Percentiles rank a stretch among this genome's conserved stretches.
phyloP scores from a whole-genome alignment of 2,329 filamentous ascomycete species.

The Stemphylium vesicarium region DNA sequence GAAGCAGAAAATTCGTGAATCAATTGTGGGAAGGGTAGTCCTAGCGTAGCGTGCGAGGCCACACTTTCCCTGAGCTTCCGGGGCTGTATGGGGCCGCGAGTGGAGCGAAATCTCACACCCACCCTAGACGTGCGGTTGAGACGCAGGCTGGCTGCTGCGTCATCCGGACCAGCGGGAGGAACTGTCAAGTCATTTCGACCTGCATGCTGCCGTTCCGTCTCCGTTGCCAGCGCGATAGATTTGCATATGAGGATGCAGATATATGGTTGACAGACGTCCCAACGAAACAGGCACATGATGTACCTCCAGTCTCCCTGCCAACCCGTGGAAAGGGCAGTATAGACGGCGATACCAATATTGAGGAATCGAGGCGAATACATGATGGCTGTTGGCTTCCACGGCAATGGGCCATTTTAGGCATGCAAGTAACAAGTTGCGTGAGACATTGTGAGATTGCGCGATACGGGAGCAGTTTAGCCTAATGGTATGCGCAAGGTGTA shows the following conservation, averaged over 20 bases:
- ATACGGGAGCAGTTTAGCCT: conserved; percentile 11
- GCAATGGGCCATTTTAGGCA: not conserved
- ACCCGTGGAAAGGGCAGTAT: too few relatives aligned
- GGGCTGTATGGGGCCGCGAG: conserved; percentile 15
- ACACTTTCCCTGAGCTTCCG: conserved; percentile 16
- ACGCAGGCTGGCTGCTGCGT: conserved; percentile 22
- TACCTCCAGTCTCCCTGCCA: too few relatives aligned
- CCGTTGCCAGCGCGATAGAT: conserved; percentile 4
- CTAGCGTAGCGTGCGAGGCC: conserved; percentile 14
- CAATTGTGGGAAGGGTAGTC: conserved; percentile 1
- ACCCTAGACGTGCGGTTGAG: conserved; percentile 18
- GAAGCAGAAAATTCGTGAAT: conserved; percentile 1
- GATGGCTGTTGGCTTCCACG: conserved; percentile 5
- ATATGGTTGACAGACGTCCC: not conserved
- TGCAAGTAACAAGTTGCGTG: conserved; percentile 1
- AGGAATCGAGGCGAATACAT: not conserved
- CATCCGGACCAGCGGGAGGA: conserved; percentile 33
- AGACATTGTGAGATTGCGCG: conserved; percentile 3
- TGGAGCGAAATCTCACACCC: conserved; percentile 20
- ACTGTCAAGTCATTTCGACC: conserved; percentile 16
- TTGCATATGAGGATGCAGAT: not conserved
- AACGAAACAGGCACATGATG: not conserved
- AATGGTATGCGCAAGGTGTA: not conserved
- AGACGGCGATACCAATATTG: too few relatives aligned
- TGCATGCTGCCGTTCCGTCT: conserved; percentile 20